Base-by-base conservation (phyloP, 2,329 filamentous ascomycete species). In the Colletotrichum sublineola region DNA sequence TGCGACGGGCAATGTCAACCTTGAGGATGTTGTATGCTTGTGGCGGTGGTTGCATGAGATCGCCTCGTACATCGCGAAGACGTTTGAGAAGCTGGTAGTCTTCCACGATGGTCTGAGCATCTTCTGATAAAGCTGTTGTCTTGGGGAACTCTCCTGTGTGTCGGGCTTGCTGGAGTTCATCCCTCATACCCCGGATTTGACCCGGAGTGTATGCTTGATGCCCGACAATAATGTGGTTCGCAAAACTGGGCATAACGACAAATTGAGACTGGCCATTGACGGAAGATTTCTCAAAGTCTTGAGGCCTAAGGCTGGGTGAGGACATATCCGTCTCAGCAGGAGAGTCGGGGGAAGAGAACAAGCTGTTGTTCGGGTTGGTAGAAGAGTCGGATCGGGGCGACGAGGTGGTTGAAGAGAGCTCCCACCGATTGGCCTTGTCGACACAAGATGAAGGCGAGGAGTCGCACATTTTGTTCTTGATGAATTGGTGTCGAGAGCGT, bases 1-100 rank as follows among this genome's bases (percentile, higher is more conserved):
- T 83, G 5, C 75, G 75, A 5, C 79, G 79, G 3, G 79, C 74
- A 20, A 84, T 79, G 29, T 81, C 76, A 12, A 83, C 76, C 0
- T 75, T 77, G 0, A 83, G 60, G 0, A 75, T 42, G 0, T 73
- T 74, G 53, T 80, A 81, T 0, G 9, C 1, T 1, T 76, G 60
- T 11, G 64, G 8, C 1, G 65, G 69, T 0, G 58, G 69, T 1
- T n/a, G n/a, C n/a, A n/a, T n/a, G n/a, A n/a, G n/a, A n/a, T n/a
- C n/a, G n/a, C n/a, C n/a, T n/a, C n/a, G n/a, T n/a, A n/a, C n/a
- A n/a, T n/a, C n/a, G n/a, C n/a, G n/a, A n/a, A n/a, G n/a, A n/a
- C n/a, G n/a, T n/a, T n/a, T n/a, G n/a, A n/a, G n/a, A n/a, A n/a
- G n/a, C n/a, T n/a, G n/a, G n/a, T n/a, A 57, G 2, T 72, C 70